A percentile compares a stretch with the other conserved stretches of the same genome.
These are phyloP conservation scores for Amanita pseudoporphyria DNA, from an alignment of 768 basidiomycete genomes.

Conservation along the genomic window DNA sequence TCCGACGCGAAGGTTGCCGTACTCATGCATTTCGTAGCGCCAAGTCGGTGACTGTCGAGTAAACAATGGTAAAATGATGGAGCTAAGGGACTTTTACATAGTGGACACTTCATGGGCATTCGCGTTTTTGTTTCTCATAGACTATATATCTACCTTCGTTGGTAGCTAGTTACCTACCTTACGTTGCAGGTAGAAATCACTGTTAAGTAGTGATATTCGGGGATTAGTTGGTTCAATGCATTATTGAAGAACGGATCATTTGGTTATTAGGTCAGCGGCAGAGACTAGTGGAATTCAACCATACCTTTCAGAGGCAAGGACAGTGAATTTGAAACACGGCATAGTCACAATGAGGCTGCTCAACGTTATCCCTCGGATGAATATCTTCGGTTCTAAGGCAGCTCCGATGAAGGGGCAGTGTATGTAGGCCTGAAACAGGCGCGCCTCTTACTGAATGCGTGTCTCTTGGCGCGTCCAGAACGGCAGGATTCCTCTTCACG, in stretches of 20 bases:
- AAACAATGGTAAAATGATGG: constrained; percentile 18
- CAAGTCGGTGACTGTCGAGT: constrained; percentile 71
- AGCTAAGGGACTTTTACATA: not conserved
- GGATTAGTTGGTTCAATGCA: no score
- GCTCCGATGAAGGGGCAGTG: not conserved
- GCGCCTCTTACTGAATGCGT: not conserved
- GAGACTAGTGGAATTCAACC: no score
- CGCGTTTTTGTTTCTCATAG: not conserved
- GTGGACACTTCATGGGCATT: not conserved
- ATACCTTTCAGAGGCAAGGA: no score
- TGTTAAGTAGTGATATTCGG: not conserved
- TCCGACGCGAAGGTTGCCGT: no score
- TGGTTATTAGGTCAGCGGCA: no score
- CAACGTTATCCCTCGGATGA: not conserved
- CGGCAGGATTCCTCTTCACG: not conserved
- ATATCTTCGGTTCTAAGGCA: not conserved
- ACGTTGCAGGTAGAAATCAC: not conserved
- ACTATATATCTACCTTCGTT: not conserved
- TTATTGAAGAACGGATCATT: no score
- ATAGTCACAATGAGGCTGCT: no score
- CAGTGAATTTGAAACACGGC: no score
- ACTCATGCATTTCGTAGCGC: constrained; percentile 33
- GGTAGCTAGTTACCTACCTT: not conserved
- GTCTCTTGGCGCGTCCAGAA: not conserved
- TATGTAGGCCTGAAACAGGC: not conserved